These are phyloP conservation scores for Penicillium sclerotiorum DNA, from an alignment of 2,329 filamentous ascomycete species.

Conservation along the genomic window DNA sequence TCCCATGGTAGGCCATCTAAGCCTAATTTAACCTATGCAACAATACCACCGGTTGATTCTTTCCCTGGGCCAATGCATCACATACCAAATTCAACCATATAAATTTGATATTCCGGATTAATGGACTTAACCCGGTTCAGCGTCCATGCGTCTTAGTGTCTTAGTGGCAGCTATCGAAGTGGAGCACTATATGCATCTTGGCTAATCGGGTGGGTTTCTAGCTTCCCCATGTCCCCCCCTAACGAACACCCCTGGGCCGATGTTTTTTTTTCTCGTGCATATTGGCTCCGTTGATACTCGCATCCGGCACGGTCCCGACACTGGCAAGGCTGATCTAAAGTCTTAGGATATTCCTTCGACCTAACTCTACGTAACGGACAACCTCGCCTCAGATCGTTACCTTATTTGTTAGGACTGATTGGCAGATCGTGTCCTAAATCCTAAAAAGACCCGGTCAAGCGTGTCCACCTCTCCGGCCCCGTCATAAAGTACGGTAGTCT, in stretches of 20 bases:
- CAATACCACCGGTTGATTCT: too few species aligned
- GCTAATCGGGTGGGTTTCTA: conserved; percentile 35
- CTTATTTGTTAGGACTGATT: conserved; percentile 16
- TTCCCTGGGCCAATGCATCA: too few species aligned
- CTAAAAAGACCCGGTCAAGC: not conserved
- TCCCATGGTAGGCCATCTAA: too few species aligned
- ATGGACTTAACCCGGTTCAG: conserved; percentile 5
- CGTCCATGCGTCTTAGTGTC: conserved; percentile 18
- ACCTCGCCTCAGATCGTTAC: conserved; percentile 20
- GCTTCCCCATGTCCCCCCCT: conserved; percentile 34
- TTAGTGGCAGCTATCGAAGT: conserved; percentile 34
- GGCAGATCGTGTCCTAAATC: conserved; percentile 13
- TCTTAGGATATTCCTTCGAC: conserved; percentile 6
- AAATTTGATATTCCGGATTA: conserved; percentile 1
- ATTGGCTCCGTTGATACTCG: conserved; percentile 15
- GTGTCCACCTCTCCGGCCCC: conserved; percentile 3
- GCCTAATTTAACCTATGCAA: too few species aligned
- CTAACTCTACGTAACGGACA: conserved; percentile 5
- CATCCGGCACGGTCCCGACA: conserved; percentile 21
- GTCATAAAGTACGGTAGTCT: conserved; percentile 10
- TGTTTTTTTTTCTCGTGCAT: conserved; percentile 11
- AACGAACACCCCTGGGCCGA: conserved; percentile 36
- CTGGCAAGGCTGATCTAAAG: conserved; percentile 26
- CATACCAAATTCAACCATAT: not conserved
- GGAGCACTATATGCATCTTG: conserved; percentile 29